These are phyloP conservation scores for Astrothelium macrocarpum DNA, from an alignment of 495 filamentous ascomycete species.

Conservation along the genomic window DNA sequence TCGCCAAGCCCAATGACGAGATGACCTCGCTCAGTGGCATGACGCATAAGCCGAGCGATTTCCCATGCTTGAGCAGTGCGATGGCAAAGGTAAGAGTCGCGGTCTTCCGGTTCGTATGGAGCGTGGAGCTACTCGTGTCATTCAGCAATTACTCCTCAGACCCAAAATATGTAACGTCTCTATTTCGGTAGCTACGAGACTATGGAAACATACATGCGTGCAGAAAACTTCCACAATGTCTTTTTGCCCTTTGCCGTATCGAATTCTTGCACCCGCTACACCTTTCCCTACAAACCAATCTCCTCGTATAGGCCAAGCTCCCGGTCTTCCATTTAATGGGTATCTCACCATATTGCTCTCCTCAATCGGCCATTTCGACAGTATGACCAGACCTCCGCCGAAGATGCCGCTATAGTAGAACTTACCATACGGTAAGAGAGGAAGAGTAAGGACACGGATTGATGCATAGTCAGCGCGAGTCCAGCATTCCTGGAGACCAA, in stretches of 20 bases:
- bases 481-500: conserved; percentile 94
- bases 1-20: conserved; percentile 79
- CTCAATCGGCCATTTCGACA: conserved; percentile 95
- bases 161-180: background rate
- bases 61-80: conserved; percentile 96
- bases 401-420: conserved; percentile 87
- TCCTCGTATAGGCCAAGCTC: conserved; percentile 74
- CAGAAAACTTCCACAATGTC: conserved; percentile 88
- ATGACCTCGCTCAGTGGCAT: conserved; percentile 73
- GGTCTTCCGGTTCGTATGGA: conserved; percentile 68
- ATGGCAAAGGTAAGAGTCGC: conserved; percentile 84
- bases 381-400: conserved; percentile 79
- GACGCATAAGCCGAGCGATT: conserved; percentile 81
- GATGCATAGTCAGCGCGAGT: conserved; percentile 79
- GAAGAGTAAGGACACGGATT: conserved; percentile 63
- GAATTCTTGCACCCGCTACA: conserved; percentile 73
- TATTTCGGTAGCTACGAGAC: background rate
- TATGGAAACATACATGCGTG: conserved; percentile 53
- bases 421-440: conserved; percentile 85
- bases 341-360: conserved; percentile 80
- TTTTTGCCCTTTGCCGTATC: conserved; percentile 54
- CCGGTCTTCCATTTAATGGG: conserved; percentile 87
- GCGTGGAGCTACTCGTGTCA: conserved; percentile 55
- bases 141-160: conserved; percentile 13
- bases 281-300: conserved; percentile 96